phyloP scores from a whole-genome alignment of 768 basidiomycete species.

The Boletus subparvulus region DNA sequence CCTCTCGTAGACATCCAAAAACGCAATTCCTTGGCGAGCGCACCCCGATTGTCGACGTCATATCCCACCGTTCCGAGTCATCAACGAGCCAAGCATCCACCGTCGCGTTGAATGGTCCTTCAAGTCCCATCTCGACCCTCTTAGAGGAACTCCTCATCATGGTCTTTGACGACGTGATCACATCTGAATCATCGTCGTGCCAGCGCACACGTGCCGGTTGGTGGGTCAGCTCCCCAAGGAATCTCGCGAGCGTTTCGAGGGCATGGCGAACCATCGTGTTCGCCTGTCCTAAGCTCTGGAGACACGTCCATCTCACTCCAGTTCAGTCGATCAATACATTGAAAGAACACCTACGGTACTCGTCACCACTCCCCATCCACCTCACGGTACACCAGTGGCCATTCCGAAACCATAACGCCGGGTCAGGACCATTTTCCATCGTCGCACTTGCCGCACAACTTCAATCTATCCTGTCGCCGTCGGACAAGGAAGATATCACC shows the following conservation, averaged over 20 bases:
- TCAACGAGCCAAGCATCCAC: background rate
- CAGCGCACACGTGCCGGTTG: background rate
- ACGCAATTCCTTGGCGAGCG: background rate
- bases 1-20: background rate
- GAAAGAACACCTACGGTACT: conserved; percentile 18
- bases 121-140: conserved; percentile 10
- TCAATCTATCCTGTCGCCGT: conserved; percentile 11
- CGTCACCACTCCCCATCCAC: conserved; percentile 12
- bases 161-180: conserved; percentile 20
- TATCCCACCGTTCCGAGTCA: background rate
- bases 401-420: conserved; percentile 8
- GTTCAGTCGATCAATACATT: conserved; percentile 5
- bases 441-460: conserved; percentile 17
- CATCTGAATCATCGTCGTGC: conserved; percentile 5
- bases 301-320: conserved; percentile 17
- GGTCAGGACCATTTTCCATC: conserved; percentile 12
- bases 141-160: conserved; percentile 23
- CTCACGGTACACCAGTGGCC: conserved; percentile 22
- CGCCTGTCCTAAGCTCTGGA: conserved; percentile 22
- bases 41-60: background rate
- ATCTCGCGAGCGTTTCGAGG: conserved; percentile 17
- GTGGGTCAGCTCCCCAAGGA: conserved; percentile 10
- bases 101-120: background rate
- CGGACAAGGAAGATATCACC: background rate
- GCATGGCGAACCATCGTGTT: conserved; percentile 16